Conservation (phyloP, 2,329 filamentous ascomycete species). For the Fusarium nanum region DNA sequence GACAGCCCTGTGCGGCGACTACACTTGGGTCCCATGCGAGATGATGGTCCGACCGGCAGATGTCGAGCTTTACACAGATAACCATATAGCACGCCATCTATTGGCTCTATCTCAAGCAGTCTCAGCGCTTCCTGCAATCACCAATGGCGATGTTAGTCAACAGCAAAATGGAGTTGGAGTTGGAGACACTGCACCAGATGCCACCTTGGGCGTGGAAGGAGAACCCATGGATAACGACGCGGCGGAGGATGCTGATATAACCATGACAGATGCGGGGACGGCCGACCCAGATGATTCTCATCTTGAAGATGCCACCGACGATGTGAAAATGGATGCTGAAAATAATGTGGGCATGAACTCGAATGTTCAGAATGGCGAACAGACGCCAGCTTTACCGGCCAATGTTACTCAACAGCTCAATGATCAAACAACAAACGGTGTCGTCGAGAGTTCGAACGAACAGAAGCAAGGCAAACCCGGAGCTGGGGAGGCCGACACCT, state of each 20-base stretch:
- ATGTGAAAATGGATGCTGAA: slow-evolving; percentile 17
- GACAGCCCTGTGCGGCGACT: slow-evolving; percentile 79
- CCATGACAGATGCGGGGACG: slow-evolving; percentile 49
- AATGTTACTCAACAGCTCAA: background rate
- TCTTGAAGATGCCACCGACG: slow-evolving; percentile 21
- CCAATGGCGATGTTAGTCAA: slow-evolving; percentile 42
- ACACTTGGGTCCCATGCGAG: slow-evolving; percentile 73
- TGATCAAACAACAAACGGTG: slow-evolving; percentile 14
- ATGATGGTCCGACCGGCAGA: slow-evolving; percentile 68
- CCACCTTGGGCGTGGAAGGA: slow-evolving; percentile 12
- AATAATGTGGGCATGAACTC: slow-evolving; percentile 6
- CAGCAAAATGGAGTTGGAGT: slow-evolving; percentile 24
- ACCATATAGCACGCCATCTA: slow-evolving; percentile 56
- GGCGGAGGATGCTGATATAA: slow-evolving; percentile 43
- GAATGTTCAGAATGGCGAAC: slow-evolving; percentile 26
- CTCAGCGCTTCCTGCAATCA: slow-evolving; percentile 22
- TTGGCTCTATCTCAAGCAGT: slow-evolving; percentile 46
- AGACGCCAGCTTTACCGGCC: background rate
- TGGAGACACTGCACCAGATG: slow-evolving; percentile 7
- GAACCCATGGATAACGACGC: slow-evolving; percentile 23
- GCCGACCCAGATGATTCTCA: slow-evolving; percentile 38
- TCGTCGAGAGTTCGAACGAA: slow-evolving; percentile 3
- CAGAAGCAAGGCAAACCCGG: background rate
- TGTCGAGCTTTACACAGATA: slow-evolving; percentile 64
- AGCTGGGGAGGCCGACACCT: background rate